phyloP scores from a whole-genome alignment of 2,329 filamentous ascomycete genomes.

The Neofusicoccum cordaticola region DNA sequence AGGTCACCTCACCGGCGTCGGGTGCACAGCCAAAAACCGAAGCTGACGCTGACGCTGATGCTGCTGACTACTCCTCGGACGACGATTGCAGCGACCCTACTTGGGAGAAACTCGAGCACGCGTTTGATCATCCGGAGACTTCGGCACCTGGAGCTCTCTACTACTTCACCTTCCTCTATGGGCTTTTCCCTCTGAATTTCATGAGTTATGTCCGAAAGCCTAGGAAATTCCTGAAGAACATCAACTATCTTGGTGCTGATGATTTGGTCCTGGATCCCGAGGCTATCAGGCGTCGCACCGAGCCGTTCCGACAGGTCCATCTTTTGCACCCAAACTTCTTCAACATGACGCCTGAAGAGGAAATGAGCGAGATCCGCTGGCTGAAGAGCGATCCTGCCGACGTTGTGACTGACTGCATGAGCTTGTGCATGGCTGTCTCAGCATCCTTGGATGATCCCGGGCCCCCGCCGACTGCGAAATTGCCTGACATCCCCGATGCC shows the following conservation, averaged over 20 bases:
- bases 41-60: constrained; percentile 23
- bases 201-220: constrained; percentile 84
- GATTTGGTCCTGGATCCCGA: constrained; percentile 76
- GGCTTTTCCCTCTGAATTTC: constrained; percentile 80
- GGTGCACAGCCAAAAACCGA: constrained; percentile 25
- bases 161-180: constrained; percentile 81
- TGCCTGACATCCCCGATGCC: constrained; percentile 44
- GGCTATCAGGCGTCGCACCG: constrained; percentile 72
- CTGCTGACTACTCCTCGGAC: constrained; percentile 34
- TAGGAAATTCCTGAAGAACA: constrained; percentile 71
- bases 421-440: constrained; percentile 55
- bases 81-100: constrained; percentile 32
- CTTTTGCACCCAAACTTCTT: constrained; percentile 83
- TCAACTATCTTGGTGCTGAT: constrained; percentile 66
- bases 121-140: constrained; percentile 58
- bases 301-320: constrained; percentile 70
- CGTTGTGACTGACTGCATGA: constrained; percentile 76
- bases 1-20: constrained; percentile 27
- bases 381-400: constrained; percentile 76
- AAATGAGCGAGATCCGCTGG: constrained; percentile 76
- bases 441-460: constrained; percentile 44
- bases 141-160: constrained; percentile 64
- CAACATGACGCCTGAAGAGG: constrained; percentile 72
- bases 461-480: constrained; percentile 45
- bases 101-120: constrained; percentile 66